Base-by-base conservation (phyloP, 192 early-diverging fungal genomes). In the Backusella psychrophila region DNA sequence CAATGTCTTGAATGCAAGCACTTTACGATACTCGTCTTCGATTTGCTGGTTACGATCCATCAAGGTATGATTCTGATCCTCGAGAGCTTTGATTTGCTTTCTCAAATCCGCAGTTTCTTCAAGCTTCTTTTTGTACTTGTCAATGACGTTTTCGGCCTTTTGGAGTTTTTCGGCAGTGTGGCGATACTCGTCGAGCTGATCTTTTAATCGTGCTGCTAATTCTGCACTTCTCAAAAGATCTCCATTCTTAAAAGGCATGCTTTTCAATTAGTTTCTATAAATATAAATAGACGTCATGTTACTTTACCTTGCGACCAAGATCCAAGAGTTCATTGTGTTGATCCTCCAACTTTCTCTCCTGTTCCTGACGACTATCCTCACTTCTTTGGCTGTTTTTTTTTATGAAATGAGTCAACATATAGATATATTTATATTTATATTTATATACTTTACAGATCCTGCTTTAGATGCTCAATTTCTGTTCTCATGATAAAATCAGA, bases 111-210 rank as follows among this genome's bases (percentile, higher is more conserved):
- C 90, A 46, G 86, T 90, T 59, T 98, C 97, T 71, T 98, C 97
- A 6, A 97, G 85, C 65, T 96, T 94, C 84, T 96, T 96, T 78
- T 96, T 97, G 83, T 96, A 99, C 81, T 97, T 98, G 80, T 98
- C 97, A 76, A 97, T 91, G 36, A 96, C 90, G 36, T 95, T 94
- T 79, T 99, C 98, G 2, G 93, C 89, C 87, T 97, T 97, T 85
- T 93, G 91, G 15, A 97, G 86, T 72, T 93, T 94, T 69, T 98
- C 97, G n/a, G 94, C 94, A 0, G 93, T 88, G 78, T 96, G 95
- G 46, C 90, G 87, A 78, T 96, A 94, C 81, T 98, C 97, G 71
- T 97, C 94, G 21, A 99, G 77, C 82, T 99, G 91, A 81, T 98
- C 97, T 67, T 93, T 91, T 69, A 98, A 82, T 19, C 88, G 86